These are phyloP conservation scores for Solanum appendiculatum DNA, from an alignment of 257 asterid genomes.

Conservation along the genomic window DNA sequence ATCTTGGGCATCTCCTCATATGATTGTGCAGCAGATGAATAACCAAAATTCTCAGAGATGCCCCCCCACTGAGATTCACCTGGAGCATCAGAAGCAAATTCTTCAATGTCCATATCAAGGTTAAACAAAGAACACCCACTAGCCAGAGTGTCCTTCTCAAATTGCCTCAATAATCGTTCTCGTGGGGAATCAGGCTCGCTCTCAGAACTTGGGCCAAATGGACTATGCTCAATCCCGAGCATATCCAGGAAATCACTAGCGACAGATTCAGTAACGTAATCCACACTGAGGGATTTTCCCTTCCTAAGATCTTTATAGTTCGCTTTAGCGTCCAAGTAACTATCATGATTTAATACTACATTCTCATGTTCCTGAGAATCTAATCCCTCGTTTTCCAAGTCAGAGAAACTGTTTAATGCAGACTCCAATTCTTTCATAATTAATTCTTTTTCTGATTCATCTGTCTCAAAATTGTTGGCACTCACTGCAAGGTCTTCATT, in stretches of 20 bases:
- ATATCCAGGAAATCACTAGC: constrained; percentile 78
- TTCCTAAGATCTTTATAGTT: constrained; percentile 16
- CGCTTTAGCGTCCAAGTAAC: constrained; percentile 24
- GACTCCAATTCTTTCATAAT: constrained; percentile 59
- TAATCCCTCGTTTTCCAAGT: constrained; percentile 37
- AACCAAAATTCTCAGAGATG: constrained; percentile 23
- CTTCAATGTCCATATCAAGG: constrained; percentile 35
- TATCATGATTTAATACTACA: constrained; percentile 24
- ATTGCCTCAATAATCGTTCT: constrained; percentile 71
- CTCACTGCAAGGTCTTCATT: constrained; percentile 10
- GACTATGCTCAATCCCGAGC: constrained; percentile 74
- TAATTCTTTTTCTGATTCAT: constrained; percentile 29
- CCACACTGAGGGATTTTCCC: constrained; percentile 50
- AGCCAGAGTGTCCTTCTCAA: constrained; percentile 77
- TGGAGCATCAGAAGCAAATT: constrained; percentile 12
- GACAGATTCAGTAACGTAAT: constrained; percentile 46
- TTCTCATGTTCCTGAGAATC: constrained; percentile 44
- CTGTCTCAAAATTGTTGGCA: constrained; percentile 10
- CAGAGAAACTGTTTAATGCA: constrained; percentile 38
- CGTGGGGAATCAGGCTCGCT: constrained; percentile 96
- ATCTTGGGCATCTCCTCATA: constrained; percentile 20
- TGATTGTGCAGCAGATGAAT: constrained; percentile 16
- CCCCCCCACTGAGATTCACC: constrained; percentile 36
- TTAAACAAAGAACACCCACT: constrained; percentile 56
- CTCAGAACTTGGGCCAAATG: constrained; percentile 65